These are phyloP conservation scores for Candida dubliniensis DNA, from an alignment of 1,139 yeast genomes.

Conservation along the genomic window DNA sequence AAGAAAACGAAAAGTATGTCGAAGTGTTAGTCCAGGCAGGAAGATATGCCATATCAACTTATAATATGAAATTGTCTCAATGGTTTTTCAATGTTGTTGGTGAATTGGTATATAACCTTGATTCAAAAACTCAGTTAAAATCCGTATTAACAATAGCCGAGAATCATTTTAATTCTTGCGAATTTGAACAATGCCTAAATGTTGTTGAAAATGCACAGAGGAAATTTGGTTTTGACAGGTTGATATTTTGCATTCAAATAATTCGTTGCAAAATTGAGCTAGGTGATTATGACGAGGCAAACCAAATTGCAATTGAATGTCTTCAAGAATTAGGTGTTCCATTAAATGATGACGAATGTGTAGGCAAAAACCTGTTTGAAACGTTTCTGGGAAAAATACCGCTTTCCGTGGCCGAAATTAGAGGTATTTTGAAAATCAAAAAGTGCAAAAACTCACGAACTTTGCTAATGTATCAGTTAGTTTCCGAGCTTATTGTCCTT, in stretches of 20 bases:
- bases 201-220: conserved; percentile 25
- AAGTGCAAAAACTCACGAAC: conserved; percentile 28
- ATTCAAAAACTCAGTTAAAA: conserved; percentile 22
- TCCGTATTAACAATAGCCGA: conserved; percentile 36
- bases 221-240: conserved; percentile 26
- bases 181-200: conserved; percentile 29
- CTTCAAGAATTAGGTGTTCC: conserved; percentile 32
- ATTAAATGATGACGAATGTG: conserved; percentile 20
- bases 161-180: conserved; percentile 26
- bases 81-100: conserved; percentile 32
- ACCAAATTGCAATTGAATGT: conserved; percentile 36
- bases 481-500: conserved; percentile 41
- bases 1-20: conserved; percentile 29
- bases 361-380: conserved; percentile 19
- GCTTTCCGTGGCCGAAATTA: conserved; percentile 42
- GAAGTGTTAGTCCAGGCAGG: conserved; percentile 40
- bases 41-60: conserved; percentile 34
- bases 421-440: conserved; percentile 29
- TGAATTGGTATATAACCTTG: conserved; percentile 22
- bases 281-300: conserved; percentile 33
- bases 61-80: conserved; percentile 32
- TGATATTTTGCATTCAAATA: conserved; percentile 35
- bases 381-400: conserved; percentile 36
- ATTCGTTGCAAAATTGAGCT: conserved; percentile 42
- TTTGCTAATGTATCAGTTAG: conserved; percentile 41